phyloP scores from a whole-genome alignment of 1,284 basidiomycete genomes.

The Fomitopsis pinicola region DNA sequence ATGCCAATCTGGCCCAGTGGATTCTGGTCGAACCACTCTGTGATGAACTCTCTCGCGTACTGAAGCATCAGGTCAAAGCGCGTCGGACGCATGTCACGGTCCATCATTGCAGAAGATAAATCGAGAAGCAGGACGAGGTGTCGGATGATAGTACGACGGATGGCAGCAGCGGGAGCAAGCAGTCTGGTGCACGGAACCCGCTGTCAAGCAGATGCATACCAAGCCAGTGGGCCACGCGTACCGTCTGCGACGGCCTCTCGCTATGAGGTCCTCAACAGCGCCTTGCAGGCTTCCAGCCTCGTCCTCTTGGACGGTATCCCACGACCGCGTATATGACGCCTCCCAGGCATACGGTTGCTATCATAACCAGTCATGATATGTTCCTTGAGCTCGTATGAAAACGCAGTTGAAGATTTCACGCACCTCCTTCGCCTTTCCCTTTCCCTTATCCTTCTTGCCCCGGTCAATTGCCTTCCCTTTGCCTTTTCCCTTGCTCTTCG shows the following conservation, averaged over 20 bases:
- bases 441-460: slow-evolving; percentile 43
- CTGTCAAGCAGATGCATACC: background rate
- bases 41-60: slow-evolving; percentile 86
- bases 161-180: slow-evolving; percentile 79
- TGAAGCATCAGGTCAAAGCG: slow-evolving; percentile 88
- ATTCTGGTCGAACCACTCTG: slow-evolving; percentile 99
- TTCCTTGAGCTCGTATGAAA: background rate
- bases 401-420: slow-evolving; percentile 4
- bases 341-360: slow-evolving; percentile 93
- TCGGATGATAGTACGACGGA: slow-evolving; percentile 94
- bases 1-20: slow-evolving; percentile 95
- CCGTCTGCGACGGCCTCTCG: slow-evolving; percentile 82
- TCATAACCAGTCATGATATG: background rate
- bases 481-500: slow-evolving; percentile 36
- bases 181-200: slow-evolving; percentile 39
- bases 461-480: slow-evolving; percentile 38
- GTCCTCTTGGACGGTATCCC: slow-evolving; percentile 97
- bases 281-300: slow-evolving; percentile 88
- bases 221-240: slow-evolving; percentile 27
- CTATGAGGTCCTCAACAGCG: slow-evolving; percentile 87
- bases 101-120: slow-evolving; percentile 88
- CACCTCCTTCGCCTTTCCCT: slow-evolving; percentile 52
- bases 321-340: slow-evolving; percentile 89
- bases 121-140: slow-evolving; percentile 92
- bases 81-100: slow-evolving; percentile 93